Evolutionary conservation across 371 early-diverging fungal genomes (phyloP).

Genomic region (Chytridium lagenaria): DNA sequence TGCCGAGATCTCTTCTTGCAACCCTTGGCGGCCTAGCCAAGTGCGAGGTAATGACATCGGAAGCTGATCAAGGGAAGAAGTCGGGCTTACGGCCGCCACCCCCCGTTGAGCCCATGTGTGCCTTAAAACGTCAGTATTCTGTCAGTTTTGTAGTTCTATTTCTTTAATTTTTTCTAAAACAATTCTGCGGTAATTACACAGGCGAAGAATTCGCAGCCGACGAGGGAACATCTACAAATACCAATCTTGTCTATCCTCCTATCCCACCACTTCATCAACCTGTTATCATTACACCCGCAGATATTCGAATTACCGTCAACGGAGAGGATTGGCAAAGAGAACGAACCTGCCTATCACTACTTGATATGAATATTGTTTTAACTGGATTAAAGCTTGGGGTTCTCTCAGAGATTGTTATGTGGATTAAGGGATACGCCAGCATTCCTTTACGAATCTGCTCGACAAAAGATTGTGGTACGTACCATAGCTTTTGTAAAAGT

Average conservation of each 20-base stretch:
- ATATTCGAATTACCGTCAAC: conserved; percentile 14
- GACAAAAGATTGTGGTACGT: neutral
- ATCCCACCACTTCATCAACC: conserved; percentile 3
- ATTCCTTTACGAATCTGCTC: conserved; percentile 17
- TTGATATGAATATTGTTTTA: neutral
- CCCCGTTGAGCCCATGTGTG: neutral
- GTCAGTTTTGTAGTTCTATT: neutral
- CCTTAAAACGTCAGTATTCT: neutral
- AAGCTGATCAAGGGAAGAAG: neutral
- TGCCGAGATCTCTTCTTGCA: conserved; percentile 13
- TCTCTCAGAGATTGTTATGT: conserved; percentile 13
- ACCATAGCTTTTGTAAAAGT: too few relatives aligned
- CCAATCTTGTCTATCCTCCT: neutral
- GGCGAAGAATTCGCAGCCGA: neutral
- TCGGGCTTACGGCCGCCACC: neutral
- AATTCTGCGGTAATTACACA: too few relatives aligned
- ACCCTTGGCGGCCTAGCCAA: neutral
- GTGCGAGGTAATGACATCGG: neutral
- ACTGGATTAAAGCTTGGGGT: conserved; percentile 10
- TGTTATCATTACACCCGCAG: neutral
- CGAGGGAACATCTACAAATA: neutral
- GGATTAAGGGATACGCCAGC: conserved; percentile 18
- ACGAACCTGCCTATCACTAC: neutral
- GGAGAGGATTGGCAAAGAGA: conserved; percentile 6
- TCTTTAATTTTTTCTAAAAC: neutral